phyloP scores from a whole-genome alignment of 805 yeast species.

The Sugiyamaella marilandica region DNA sequence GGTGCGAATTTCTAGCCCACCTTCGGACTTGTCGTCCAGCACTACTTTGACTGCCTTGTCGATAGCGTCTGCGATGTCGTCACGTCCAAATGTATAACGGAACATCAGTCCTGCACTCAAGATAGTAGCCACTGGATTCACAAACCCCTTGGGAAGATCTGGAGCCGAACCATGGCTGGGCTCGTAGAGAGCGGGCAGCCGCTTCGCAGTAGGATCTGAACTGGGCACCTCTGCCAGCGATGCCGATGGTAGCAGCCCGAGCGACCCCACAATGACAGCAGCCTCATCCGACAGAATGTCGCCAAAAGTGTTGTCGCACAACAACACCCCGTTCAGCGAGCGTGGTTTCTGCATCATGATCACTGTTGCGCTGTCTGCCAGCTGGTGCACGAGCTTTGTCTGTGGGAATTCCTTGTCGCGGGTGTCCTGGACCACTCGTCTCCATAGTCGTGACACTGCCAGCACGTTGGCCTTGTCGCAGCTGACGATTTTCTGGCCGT shows the following conservation, averaged over 20 bases:
- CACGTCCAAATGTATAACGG: constrained; percentile 87
- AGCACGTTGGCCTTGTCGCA: constrained; percentile 93
- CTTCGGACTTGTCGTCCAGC: constrained; percentile 52
- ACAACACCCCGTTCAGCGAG: constrained; percentile 79
- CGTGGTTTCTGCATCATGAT: constrained; percentile 86
- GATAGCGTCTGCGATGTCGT: constrained; percentile 77
- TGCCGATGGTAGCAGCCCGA: constrained; percentile 90
- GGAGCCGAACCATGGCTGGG: constrained; percentile 99
- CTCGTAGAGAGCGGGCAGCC: constrained; percentile 83
- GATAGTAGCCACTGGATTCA: constrained; percentile 96
- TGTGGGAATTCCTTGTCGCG: constrained; percentile 84
- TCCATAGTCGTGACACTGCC: constrained; percentile 92
- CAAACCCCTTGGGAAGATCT: constrained; percentile 79
- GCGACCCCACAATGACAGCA: constrained; percentile 91
- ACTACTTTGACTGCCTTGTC: constrained; percentile 91
- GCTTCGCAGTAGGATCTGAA: constrained; percentile 53
- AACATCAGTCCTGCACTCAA: constrained; percentile 95
- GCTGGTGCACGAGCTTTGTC: constrained; percentile 78
- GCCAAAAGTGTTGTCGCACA: constrained; percentile 94
- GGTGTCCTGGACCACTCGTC: constrained; percentile 79
- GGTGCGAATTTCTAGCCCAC: constrained; percentile 47
- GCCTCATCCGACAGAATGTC: constrained; percentile 97
- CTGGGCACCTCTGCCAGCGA: constrained; percentile 93
- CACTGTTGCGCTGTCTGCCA: constrained; percentile 98
- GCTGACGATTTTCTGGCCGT: constrained; percentile 84